phyloP scores from a whole-genome alignment of 2,329 filamentous ascomycete species.

The Fusarium tricinctum region DNA sequence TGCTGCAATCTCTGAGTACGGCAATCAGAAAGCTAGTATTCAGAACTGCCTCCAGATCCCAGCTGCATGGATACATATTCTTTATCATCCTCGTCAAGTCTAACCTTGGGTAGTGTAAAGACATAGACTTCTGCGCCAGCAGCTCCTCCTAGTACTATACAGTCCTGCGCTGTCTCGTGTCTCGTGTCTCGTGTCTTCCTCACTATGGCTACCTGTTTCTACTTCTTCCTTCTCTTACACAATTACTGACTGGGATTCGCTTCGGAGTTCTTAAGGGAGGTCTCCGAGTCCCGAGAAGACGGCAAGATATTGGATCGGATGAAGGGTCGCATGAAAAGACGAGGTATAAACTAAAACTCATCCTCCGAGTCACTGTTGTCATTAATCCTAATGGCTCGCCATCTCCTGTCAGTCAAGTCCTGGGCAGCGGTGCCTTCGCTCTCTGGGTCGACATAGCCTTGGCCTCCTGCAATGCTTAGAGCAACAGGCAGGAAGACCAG shows the following conservation, averaged over 20 bases:
- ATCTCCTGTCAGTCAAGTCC: slow-evolving; percentile 84
- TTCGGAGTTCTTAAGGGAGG: not conserved
- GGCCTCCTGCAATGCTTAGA: slow-evolving; percentile 86
- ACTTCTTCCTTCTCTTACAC: slow-evolving; percentile 11
- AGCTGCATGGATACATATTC: not conserved
- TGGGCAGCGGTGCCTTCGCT: slow-evolving; percentile 90
- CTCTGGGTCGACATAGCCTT: slow-evolving; percentile 89
- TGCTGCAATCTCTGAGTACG: not conserved
- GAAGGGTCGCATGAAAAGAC: slow-evolving; percentile 11
- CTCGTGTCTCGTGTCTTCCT: not conserved
- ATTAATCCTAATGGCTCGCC: slow-evolving; percentile 81
- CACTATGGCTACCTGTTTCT: not conserved
- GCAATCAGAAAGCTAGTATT: not conserved
- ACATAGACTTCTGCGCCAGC: not conserved
- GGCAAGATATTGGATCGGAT: not conserved
- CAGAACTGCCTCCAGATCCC: not conserved
- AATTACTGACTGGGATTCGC: not conserved
- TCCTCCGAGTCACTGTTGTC: slow-evolving; percentile 83
- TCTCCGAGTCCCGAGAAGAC: not conserved
- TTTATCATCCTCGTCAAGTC: not conserved
- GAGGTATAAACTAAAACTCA: slow-evolving; percentile 57
- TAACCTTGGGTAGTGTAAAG: not conserved
- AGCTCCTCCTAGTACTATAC: not conserved
- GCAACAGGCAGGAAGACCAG: slow-evolving; percentile 92
- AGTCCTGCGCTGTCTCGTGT: not conserved